Base-by-base conservation (phyloP, 148 eudicot genomes). In the Spergularia marina region DNA sequence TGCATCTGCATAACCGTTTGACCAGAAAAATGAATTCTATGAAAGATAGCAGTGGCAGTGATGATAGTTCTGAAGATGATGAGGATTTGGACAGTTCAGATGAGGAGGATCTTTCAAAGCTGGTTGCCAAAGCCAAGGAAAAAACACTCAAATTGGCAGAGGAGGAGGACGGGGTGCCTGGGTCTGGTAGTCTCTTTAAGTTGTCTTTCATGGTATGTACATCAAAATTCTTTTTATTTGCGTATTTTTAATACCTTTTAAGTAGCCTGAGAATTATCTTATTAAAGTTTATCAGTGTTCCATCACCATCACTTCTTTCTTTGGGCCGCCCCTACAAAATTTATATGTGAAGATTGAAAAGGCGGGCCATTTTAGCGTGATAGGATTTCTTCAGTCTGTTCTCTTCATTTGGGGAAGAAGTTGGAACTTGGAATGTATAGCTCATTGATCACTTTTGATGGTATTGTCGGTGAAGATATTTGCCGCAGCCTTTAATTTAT, bases 201-300 rank as follows among this genome's bases (percentile, higher is more conserved):
- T 79, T 96, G 84, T 98, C 99, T 67, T 96, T 96, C 86, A 92
- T 96, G 99, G 99, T 95, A 92, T 68, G 73, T 77, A 49, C 20
- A 77, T 30, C 10, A 25, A 39, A 53, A 21, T 7, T 68, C 9
- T 5, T 8, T 58, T 36, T 44, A 6, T 51, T 23, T 72, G 15
- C 21, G 10, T 55, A 11, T 59, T 7, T 68, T 16, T 18, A 7
- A 6, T 4, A 16, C 2, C 7, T 13, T 23, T 40, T 36, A 0
- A 0, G 6, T 25, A 17, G 40, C 34, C 55, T 21, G 25, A 34
- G 16, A 57, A 54, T 10, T 44, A 53, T 56, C 20, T 41, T 11
- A 11, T 16, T 20, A 36, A 30, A 30, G 16, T 30, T 62, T n/a
- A 5, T 65, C 7, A 17, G 40, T 39, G 49, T 40, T 40, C 49